These are phyloP conservation scores for Protomyces inundatus DNA, from an alignment of 1,139 yeast species.

Conservation along the genomic window DNA sequence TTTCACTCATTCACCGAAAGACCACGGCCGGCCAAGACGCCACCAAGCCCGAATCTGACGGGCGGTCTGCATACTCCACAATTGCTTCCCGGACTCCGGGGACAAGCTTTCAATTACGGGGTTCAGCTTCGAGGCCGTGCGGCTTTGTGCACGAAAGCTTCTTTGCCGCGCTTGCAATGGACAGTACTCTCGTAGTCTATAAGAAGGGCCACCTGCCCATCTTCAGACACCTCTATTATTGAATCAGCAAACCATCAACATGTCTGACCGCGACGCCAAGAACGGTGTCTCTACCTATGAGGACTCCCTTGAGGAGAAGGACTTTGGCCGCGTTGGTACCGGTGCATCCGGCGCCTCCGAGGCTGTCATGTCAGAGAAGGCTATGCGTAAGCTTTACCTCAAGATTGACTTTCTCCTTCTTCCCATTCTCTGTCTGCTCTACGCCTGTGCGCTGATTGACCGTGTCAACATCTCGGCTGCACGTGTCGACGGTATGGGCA, in stretches of 20 bases:
- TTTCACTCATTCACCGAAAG: no score
- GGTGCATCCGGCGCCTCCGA: conserved; percentile 11
- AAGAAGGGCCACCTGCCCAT: not conserved
- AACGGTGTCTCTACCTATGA: not conserved
- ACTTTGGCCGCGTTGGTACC: not conserved
- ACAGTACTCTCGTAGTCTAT: not conserved
- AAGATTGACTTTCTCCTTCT: conserved; percentile 52
- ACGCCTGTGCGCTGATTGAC: conserved; percentile 57
- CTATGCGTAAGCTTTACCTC: conserved; percentile 37
- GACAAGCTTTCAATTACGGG: no score
- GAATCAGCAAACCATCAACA: not conserved
- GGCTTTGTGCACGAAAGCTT: no score
- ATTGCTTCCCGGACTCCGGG: no score
- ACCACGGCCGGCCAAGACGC: no score
- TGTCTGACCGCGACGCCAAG: not conserved
- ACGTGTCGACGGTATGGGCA: conserved; percentile 51
- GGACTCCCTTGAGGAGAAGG: conserved; percentile 1
- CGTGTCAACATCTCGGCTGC: conserved; percentile 62
- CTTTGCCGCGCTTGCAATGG: no score
- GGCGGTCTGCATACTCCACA: no score
- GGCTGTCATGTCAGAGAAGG: conserved; percentile 10
- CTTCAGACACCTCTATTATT: no score
- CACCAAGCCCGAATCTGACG: no score
- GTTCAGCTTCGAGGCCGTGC: no score
- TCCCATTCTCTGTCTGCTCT: conserved; percentile 54